These are phyloP conservation scores for Xylariaceae sp. DNA, from an alignment of 2,329 filamentous ascomycete species.

Conservation along the genomic window DNA sequence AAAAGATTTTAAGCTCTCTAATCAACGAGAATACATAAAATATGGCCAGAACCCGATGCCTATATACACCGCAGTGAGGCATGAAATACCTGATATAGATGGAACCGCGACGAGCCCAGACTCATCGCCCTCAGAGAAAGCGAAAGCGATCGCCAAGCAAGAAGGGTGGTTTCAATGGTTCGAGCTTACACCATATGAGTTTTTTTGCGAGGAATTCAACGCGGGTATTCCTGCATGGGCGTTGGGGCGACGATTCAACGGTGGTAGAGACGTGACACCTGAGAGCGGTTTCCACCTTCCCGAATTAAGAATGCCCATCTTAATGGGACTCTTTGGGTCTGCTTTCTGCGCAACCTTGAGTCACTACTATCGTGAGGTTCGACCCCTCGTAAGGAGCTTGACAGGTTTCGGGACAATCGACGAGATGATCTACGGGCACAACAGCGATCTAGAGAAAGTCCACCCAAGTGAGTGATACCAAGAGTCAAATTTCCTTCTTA, in stretches of 20 bases:
- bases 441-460: slow-evolving; percentile 85
- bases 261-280: slow-evolving; percentile 70
- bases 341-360: slow-evolving; percentile 95
- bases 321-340: slow-evolving; percentile 95
- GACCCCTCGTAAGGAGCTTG: slow-evolving; percentile 78
- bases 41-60: slow-evolving; percentile 85
- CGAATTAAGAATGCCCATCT: slow-evolving; percentile 80
- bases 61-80: slow-evolving; percentile 93
- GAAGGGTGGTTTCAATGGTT: slow-evolving; percentile 99
- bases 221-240: slow-evolving; percentile 97
- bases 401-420: slow-evolving; percentile 80
- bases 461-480: slow-evolving; percentile 67
- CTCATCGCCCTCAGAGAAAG: slow-evolving; percentile 51
- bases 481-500: neutral
- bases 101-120: slow-evolving; percentile 47
- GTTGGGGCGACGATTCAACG: slow-evolving; percentile 80
- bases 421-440: slow-evolving; percentile 79
- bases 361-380: slow-evolving; percentile 94
- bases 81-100: slow-evolving; percentile 82
- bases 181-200: slow-evolving; percentile 91
- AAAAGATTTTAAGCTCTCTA: slow-evolving; percentile 87
- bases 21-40: slow-evolving; percentile 77
- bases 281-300: slow-evolving; percentile 76
- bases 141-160: slow-evolving; percentile 60
- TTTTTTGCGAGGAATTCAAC: slow-evolving; percentile 90